A percentile compares a stretch with the other conserved stretches of the same genome.
These are phyloP conservation scores for Tephrocybe sp. DNA, from an alignment of 768 basidiomycete genomes.

Conservation along the genomic window DNA sequence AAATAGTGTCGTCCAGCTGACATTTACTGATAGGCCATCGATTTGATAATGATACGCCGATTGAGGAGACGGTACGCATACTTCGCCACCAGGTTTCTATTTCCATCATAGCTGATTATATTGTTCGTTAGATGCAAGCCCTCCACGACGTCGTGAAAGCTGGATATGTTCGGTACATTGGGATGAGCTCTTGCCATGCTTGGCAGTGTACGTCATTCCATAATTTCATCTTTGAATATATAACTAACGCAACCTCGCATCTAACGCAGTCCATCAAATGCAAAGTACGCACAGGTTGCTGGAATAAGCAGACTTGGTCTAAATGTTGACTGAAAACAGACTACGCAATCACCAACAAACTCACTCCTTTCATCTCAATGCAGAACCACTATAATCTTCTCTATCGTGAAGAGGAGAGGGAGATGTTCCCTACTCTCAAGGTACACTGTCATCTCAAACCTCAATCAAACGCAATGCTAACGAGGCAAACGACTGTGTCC, in stretches of 20 bases:
- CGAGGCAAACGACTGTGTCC: neutral
- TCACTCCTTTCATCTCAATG: no score
- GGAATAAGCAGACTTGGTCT: neutral
- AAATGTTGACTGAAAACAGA: slow-evolving; percentile 30
- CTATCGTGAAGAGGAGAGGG: slow-evolving; percentile 65
- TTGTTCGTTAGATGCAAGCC: slow-evolving; percentile 67
- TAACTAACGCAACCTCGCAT: neutral
- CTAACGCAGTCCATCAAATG: slow-evolving; percentile 53
- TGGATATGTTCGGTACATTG: no score
- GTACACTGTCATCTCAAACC: slow-evolving; percentile 17
- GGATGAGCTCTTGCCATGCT: slow-evolving; percentile 53
- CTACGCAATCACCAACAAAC: slow-evolving; percentile 56
- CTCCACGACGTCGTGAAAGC: no score
- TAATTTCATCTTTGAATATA: neutral
- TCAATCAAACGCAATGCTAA: no score
- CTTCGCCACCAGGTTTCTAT: neutral
- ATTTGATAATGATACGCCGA: slow-evolving; percentile 56
- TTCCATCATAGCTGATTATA: neutral
- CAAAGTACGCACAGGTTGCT: slow-evolving; percentile 40
- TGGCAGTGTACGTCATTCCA: slow-evolving; percentile 46
- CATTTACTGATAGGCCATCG: slow-evolving; percentile 45
- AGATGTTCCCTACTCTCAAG: slow-evolving; percentile 61
- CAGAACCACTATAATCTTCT: slow-evolving; percentile 63
- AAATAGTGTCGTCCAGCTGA: no score
- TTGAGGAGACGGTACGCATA: slow-evolving; percentile 54